Evolutionary conservation across 169 alveolate genomes (phyloP).

Genomic region (Cryptosporidium parvum): DNA sequence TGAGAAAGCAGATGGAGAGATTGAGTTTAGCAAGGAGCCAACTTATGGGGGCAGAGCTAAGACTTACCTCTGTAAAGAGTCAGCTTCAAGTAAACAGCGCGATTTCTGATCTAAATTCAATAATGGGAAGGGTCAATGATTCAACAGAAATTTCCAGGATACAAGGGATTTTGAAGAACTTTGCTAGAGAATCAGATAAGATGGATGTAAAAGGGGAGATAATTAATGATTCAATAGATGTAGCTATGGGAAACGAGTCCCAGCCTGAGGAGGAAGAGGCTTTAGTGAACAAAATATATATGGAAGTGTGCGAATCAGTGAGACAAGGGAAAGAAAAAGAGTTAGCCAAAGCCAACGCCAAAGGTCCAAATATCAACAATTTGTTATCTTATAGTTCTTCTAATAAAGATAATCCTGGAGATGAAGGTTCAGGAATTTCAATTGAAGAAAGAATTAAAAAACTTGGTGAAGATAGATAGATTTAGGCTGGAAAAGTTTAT

Average conservation of each 20-base stretch:
- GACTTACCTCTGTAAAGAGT: slow-evolving; percentile 60
- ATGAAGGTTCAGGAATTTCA: slow-evolving; percentile 19
- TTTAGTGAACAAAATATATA: slow-evolving; percentile 23
- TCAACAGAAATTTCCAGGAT: slow-evolving; percentile 49
- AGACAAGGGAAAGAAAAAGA: background rate
- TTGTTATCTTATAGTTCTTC: background rate
- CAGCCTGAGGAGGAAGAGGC: slow-evolving; percentile 56
- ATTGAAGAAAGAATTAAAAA: slow-evolving; percentile 47
- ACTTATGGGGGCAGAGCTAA: slow-evolving; percentile 62
- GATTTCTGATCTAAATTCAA: slow-evolving; percentile 26
- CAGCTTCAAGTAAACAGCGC: slow-evolving; percentile 66
- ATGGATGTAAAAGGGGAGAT: slow-evolving; percentile 62
- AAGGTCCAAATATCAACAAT: background rate
- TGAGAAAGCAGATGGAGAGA: slow-evolving; percentile 52
- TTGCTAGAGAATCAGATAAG: slow-evolving; percentile 64
- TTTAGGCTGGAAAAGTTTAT: background rate
- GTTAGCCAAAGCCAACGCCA: background rate
- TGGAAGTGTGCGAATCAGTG: slow-evolving; percentile 20
- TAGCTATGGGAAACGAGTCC: slow-evolving; percentile 44
- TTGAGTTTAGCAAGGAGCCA: slow-evolving; percentile 65
- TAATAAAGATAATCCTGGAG: background rate
- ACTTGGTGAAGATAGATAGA: slow-evolving; percentile 23
- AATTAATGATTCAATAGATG: slow-evolving; percentile 54
- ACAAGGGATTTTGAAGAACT: slow-evolving; percentile 38
- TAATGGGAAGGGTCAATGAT: slow-evolving; percentile 64